A percentile compares a stretch with the other conserved stretches of the same genome.
These are phyloP conservation scores for Nemania serpens DNA, from an alignment of 2,329 filamentous ascomycete genomes.

Conservation along the genomic window DNA sequence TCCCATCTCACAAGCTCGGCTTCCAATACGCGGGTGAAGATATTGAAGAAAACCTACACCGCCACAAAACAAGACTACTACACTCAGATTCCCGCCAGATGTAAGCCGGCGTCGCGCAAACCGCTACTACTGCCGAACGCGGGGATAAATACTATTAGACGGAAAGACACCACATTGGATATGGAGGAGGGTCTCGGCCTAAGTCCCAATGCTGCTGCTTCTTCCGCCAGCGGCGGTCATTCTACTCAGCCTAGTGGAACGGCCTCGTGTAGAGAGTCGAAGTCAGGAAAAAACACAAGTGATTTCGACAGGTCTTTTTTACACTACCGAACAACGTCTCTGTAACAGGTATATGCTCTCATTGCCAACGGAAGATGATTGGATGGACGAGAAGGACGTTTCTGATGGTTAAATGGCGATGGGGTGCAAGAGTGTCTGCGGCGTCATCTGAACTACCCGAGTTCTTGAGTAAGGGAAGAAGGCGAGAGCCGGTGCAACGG, in stretches of 20 bases:
- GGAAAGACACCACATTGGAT: conserved; percentile 10
- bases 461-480: conserved; percentile 23
- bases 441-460: conserved; percentile 22
- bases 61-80: conserved; percentile 7
- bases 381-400: conserved; percentile 2
- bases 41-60: background rate
- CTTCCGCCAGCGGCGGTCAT: background rate
- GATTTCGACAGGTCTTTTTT: conserved; percentile 33
- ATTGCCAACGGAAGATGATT: conserved; percentile 24
- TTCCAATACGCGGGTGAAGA: background rate
- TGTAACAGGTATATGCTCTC: conserved; percentile 22
- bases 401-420: background rate
- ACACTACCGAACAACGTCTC: conserved; percentile 23
- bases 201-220: background rate
- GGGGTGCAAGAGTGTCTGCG: background rate
- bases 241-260: background rate
- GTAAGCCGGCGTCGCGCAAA: conserved; percentile 12
- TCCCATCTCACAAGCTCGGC: background rate
- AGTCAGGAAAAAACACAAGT: background rate
- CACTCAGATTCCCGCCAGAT: conserved; percentile 8
- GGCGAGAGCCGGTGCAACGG: background rate
- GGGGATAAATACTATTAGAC: background rate
- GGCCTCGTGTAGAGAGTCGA: background rate
- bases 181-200: conserved; percentile 15
- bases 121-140: background rate